Evolutionary conservation across 228 moss, liverwort and hornwort species (phyloP), one percentile per base, ranked within the genome.

Genomic region (Sphagnum magellanicum): DNA sequence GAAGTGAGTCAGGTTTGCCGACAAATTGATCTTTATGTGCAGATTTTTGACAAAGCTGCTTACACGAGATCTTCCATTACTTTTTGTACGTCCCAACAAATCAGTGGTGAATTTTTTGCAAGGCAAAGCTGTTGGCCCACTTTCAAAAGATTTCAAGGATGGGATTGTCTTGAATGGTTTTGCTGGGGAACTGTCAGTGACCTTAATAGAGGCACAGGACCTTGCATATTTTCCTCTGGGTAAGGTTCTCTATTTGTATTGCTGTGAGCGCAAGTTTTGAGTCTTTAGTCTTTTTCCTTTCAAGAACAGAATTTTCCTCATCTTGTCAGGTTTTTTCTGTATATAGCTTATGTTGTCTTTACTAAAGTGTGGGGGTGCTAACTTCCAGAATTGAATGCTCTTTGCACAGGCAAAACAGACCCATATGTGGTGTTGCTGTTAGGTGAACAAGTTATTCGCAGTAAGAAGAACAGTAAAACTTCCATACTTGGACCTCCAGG

Each of bases 381-480:
- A 32, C 3, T 3, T 32, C 32, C 32, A 32, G 32, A 32, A 32
- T 3, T 32, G 32, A 32, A 17, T 63, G 63, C 72, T 71, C 64
- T 85, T 67, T 79, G 72, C 67, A 68, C 85, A 88, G 80, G 93
- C 77, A 83, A 82, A 68, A 92, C 98, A 64, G 98, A 98, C 75
- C 98, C 98, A 8, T 98, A 93, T 65, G 92, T 86, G 50, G 93
- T 94, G 63, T 92, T 98, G 64, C 70, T 79, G 67, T 75, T 98
- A 61, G 93, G 98, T 68, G 94, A 94, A 67, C 98, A 98, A 78
- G 79, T 89, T 51, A 71, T 87, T 69, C 84, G 94, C 63, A 92
- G 98, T 72, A 98, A 98, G 79, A 88, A 82, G 76, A 98, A 98
- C 68, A 94, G 90, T 71, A 91, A 94, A 77, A 98, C 98, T n/a